Evolutionary conservation across 2,329 filamentous ascomycete species (phyloP), one percentile per base, ranked within the genome.

Genomic region (Cercospora sesami): DNA sequence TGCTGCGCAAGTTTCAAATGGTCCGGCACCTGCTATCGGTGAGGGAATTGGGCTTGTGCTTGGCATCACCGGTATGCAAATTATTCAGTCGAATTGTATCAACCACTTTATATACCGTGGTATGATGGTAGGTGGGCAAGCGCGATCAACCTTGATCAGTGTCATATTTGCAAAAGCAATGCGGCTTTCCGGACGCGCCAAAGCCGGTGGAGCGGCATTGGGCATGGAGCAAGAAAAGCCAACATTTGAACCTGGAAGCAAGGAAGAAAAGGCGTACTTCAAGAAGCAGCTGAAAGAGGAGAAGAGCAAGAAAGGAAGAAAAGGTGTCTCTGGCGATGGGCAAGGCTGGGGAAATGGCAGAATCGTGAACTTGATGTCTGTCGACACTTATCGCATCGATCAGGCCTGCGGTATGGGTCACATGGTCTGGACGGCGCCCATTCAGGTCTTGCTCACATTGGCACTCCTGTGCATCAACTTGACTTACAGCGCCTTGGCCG

Each of bases 91-190:
- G 77, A 76, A 96, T 71, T 88, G 88, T 28, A 92, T 89, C 2
- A 96, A 94, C 75, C 94, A 98, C 76, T 97, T 96, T 81, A 90
- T 98, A 76, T 98, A 94, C 76, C 88, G 90, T 23, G 93, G 94
- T 23, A 96, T 97, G 91, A 89, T 96, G 81, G 88, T 96, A 45
- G 95, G 94, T 70, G 95, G 93, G 0, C 90, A 97, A 81, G 82
- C 87, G 7, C 87, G 94, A 77, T 93, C 90, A 0, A 90, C 92
- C 0, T 82, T 98, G 53, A 96, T 97, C 73, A 88, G 91, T 23
- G 81, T 93, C 67, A 93, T 98, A 67, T 98, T 96, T 75, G 92
- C 95, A 78, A 98, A 98, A 79, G 89, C 93, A 2, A 93, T 97
- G 90, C 89, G 89, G 61, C 86, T 98, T 16, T 97, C 94, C 0